Percentiles rank a stretch among this genome's conserved stretches.
Conservation (phyloP, 2,329 filamentous ascomycete genomes). For the Trichophyton schoenleinii region DNA sequence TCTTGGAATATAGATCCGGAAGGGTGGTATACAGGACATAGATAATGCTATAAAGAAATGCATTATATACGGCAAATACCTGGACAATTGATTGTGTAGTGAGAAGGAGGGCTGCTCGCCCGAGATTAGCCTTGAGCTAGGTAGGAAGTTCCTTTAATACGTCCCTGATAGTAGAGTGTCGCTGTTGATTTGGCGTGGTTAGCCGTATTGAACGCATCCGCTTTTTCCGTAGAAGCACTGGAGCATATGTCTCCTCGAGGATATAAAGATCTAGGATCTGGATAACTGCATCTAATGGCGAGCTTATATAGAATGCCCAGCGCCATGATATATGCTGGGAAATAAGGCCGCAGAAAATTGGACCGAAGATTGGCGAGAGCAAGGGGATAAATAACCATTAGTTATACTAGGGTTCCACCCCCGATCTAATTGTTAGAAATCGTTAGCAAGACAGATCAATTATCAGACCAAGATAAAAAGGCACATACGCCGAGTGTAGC, state of each 20-base stretch:
- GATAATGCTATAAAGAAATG: slow-evolving; percentile 49
- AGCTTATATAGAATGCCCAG: slow-evolving; percentile 58
- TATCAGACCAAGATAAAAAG: not conserved
- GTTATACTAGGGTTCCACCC: not conserved
- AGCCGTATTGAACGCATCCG: slow-evolving; percentile 13
- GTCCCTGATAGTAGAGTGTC: not conserved
- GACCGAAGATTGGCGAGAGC: slow-evolving; percentile 53
- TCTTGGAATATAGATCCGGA: not conserved
- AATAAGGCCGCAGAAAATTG: slow-evolving; percentile 50
- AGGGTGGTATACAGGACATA: slow-evolving; percentile 39
- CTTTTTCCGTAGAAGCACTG: slow-evolving; percentile 31
- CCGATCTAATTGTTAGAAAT: not conserved
- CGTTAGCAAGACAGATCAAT: not conserved
- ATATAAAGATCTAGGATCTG: slow-evolving; percentile 24
- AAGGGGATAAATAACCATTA: slow-evolving; percentile 37
- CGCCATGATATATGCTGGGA: slow-evolving; percentile 53
- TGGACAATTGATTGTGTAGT: slow-evolving; percentile 50
- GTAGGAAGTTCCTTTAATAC: not conserved
- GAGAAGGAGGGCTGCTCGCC: slow-evolving; percentile 29
- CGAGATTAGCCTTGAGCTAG: not conserved
- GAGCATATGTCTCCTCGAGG: slow-evolving; percentile 37
- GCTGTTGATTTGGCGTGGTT: not conserved
- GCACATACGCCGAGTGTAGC: slow-evolving; percentile 39
- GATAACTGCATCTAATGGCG: slow-evolving; percentile 10
- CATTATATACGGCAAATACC: slow-evolving; percentile 43